Percentiles rank a stretch among this genome's conserved stretches.
Conservation (phyloP, 768 basidiomycete species). For the Suillus spraguei region DNA sequence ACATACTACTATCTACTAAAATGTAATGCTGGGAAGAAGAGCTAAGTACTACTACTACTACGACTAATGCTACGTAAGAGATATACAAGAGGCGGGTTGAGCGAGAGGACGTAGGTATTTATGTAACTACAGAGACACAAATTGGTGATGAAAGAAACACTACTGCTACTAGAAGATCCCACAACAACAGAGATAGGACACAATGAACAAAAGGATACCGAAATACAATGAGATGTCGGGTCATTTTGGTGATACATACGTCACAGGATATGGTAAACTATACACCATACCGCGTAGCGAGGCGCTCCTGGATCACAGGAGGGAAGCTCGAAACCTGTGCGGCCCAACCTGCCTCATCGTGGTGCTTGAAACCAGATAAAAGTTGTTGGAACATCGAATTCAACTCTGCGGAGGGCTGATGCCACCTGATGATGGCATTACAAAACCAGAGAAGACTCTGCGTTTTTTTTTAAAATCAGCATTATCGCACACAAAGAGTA, state of each 20-base stretch:
- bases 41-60: conserved; percentile 30
- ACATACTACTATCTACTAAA: conserved; percentile 36
- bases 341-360: conserved; percentile 85
- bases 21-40: conserved; percentile 24
- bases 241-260: conserved; percentile 17
- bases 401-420: conserved; percentile 86
- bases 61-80: conserved; percentile 53
- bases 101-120: conserved; percentile 27
- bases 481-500: neutral
- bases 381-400: conserved; percentile 94
- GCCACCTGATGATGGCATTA: conserved; percentile 97
- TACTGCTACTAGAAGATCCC: conserved; percentile 29
- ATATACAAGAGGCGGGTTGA: conserved; percentile 17
- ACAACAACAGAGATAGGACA: conserved; percentile 23
- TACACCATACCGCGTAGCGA: conserved; percentile 86
- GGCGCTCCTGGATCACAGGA: conserved; percentile 83
- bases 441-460: conserved; percentile 98
- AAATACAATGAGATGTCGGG: conserved; percentile 15
- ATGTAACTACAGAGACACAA: conserved; percentile 31
- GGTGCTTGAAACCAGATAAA: conserved; percentile 86
- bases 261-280: conserved; percentile 35
- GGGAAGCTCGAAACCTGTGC: conserved; percentile 84
- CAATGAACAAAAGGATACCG: conserved; percentile 23
- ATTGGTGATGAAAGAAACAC: conserved; percentile 19
- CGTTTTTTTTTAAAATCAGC: conserved; percentile 12